These are phyloP conservation scores for Fusarium hostae DNA, from an alignment of 2,329 filamentous ascomycete genomes.

Conservation along the genomic window DNA sequence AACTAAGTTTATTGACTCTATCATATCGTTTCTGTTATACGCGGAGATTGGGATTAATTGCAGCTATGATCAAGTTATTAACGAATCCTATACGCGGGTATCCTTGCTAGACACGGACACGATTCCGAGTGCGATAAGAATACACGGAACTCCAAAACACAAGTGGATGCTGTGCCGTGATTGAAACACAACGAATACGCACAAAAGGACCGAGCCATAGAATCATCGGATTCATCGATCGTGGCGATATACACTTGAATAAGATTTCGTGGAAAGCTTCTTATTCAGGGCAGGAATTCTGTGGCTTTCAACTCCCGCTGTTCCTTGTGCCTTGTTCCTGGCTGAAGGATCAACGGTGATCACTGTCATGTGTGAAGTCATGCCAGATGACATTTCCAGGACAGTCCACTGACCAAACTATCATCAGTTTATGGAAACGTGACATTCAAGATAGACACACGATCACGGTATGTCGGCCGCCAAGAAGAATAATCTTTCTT, in stretches of 20 bases:
- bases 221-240: neutral
- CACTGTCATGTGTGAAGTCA: conserved; percentile 9
- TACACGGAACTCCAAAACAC: conserved; percentile 5
- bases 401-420: neutral
- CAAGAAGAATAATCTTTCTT: conserved; percentile 21
- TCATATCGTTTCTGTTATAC: conserved; percentile 16
- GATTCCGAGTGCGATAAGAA: conserved; percentile 18
- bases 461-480: conserved; percentile 36
- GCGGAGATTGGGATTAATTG: conserved; percentile 16
- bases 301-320: conserved; percentile 31
- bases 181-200: conserved; percentile 18
- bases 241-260: conserved; percentile 6
- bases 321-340: conserved; percentile 31
- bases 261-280: neutral
- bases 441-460: conserved; percentile 1
- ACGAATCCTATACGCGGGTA: conserved; percentile 10
- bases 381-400: neutral
- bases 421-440: neutral
- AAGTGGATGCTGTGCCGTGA: conserved; percentile 24
- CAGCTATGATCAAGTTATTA: neutral
- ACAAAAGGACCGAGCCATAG: conserved; percentile 5
- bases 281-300: conserved; percentile 22
- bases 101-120: conserved; percentile 23
- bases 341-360: neutral
- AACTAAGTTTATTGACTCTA: neutral